These are phyloP conservation scores for Plantago rigida DNA, from an alignment of 305 asterid genomes.

Conservation along the genomic window DNA sequence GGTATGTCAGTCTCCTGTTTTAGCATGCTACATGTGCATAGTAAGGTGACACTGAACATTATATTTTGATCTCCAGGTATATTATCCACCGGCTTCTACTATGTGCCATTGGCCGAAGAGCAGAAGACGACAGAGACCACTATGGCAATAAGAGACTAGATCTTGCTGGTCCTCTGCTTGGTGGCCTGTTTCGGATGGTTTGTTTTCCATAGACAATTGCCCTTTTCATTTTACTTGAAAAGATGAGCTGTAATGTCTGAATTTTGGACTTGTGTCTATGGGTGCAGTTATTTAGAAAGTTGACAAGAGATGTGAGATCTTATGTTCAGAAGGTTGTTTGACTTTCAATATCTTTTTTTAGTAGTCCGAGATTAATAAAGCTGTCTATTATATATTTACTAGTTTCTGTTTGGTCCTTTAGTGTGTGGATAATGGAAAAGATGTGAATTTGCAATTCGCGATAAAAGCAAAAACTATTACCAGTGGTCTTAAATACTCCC, in stretches of 20 bases:
- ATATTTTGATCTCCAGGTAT: slow-evolving; percentile 42
- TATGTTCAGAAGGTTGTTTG: slow-evolving; percentile 84
- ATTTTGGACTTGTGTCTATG: slow-evolving; percentile 9
- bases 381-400: slow-evolving; percentile 15
- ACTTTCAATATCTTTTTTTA: slow-evolving; percentile 22
- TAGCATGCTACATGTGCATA: background rate
- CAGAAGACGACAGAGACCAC: slow-evolving; percentile 95
- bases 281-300: slow-evolving; percentile 85
- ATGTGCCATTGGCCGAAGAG: slow-evolving; percentile 91
- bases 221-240: slow-evolving; percentile 21
- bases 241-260: background rate
- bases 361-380: slow-evolving; percentile 17
- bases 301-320: slow-evolving; percentile 89
- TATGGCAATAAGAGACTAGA: slow-evolving; percentile 95
- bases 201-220: slow-evolving; percentile 26
- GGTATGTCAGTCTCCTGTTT: slow-evolving; percentile 39
- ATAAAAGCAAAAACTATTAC: slow-evolving; percentile 62
- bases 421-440: slow-evolving; percentile 99
- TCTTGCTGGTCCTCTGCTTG: slow-evolving; percentile 97
- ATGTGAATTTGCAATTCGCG: slow-evolving; percentile 69
- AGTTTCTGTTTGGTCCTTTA: slow-evolving; percentile 28
- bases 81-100: slow-evolving; percentile 81
- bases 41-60: background rate
- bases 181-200: slow-evolving; percentile 94
- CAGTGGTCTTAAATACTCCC: slow-evolving; percentile 84